Conservation (phyloP, 306 rosid genomes). For the Sesbania bispinosa region DNA sequence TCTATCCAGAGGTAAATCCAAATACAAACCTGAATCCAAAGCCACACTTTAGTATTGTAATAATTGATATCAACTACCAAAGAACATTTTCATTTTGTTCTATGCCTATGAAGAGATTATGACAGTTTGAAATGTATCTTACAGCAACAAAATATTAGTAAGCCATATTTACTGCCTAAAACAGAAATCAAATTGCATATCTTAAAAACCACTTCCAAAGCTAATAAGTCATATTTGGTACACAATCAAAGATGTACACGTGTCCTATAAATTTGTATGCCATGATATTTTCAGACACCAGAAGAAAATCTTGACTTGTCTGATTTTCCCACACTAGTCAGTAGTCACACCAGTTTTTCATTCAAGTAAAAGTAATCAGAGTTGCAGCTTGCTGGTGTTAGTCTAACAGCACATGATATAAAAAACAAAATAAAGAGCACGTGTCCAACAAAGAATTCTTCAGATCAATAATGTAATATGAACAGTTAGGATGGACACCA, state of each 20-base stretch:
- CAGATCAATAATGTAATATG: neutral
- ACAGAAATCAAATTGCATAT: slow-evolving; percentile 1
- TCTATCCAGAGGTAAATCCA: slow-evolving; percentile 86
- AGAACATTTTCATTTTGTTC: neutral
- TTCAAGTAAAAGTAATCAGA: neutral
- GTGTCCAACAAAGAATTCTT: neutral
- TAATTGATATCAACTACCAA: neutral
- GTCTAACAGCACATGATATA: neutral
- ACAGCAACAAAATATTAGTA: neutral
- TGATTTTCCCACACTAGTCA: neutral
- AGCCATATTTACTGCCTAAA: neutral
- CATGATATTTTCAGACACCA: neutral
- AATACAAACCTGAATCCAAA: slow-evolving; percentile 63
- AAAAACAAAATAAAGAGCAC: neutral
- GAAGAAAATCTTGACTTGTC: neutral
- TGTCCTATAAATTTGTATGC: neutral
- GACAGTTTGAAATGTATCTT: neutral
- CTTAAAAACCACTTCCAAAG: neutral
- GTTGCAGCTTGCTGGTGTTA: neutral
- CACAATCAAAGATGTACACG: neutral
- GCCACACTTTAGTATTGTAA: slow-evolving; percentile 10
- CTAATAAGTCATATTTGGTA: neutral
- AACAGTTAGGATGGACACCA: neutral
- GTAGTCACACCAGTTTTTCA: neutral
- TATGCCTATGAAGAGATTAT: neutral